Evolutionary conservation across 2,329 filamentous ascomycete genomes (phyloP), one percentile per base, ranked within the genome.

Genomic region (Mycosphaerella sp.): DNA sequence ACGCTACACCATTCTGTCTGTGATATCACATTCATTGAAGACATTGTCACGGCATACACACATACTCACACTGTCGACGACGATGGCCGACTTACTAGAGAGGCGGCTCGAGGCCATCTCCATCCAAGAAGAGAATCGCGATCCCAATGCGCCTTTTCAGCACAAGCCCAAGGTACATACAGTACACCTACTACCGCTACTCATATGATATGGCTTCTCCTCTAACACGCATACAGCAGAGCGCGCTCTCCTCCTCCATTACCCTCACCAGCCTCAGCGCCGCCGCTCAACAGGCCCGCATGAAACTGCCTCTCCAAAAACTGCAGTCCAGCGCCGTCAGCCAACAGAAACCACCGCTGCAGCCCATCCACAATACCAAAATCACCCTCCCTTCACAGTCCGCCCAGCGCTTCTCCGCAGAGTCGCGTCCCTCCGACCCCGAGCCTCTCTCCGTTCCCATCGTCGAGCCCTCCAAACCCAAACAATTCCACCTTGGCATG

Each of bases 41-140:
- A 41, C 41, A 51, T 13, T 35, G 17, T 27, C 25, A 44, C 40
- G 39, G 14, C 14, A 16, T 39, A n/a, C 12, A 4, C 27, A 43
- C 49, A 50, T 25, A 34, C 30, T 12, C 30, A 34, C 13, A 1
- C 30, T 34, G 9, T 34, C 9, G 30, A 25, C 1, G 10, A n/a
- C 7, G 39, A 67, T 67, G 65, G 62, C 64, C 39, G 81, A 90
- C 58, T 80, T 86, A 45, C 77, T 97, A 41, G 91, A 96, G 73
- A 77, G 86, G 71, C 87, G 87, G 63, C 88, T 97, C 66, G 89
- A 95, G 81, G 85, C 84, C 70, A 81, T 96, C 73, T 85, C 87
- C 16, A 87, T 96, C 56, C 85, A 87, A 62, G 90, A 96, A 66
- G 90, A 95, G 71, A 94, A 91, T 66, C 85, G 73, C 50, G 71